Conservation (phyloP, 1,139 yeast genomes). For the Pichiaceae sp. region DNA sequence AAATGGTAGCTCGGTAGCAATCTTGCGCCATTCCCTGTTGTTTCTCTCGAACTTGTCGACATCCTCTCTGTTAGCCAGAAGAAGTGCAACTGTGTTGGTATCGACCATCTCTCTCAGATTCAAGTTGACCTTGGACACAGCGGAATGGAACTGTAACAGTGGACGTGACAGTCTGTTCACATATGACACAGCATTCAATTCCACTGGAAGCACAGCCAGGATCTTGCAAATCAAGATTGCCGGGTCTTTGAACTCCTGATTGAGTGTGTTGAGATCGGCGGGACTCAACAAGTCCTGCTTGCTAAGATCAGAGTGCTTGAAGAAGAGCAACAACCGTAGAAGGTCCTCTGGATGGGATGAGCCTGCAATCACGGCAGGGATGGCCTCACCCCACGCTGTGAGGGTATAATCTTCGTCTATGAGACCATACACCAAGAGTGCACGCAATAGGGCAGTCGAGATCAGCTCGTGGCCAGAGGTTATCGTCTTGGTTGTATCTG, state of each 20-base stretch:
- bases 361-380: constrained; percentile 31
- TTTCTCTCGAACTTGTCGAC: constrained; percentile 28
- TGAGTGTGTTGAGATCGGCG: constrained; percentile 26
- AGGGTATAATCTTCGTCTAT: constrained; percentile 38
- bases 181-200: constrained; percentile 12
- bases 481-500: constrained; percentile 21
- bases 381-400: constrained; percentile 48
- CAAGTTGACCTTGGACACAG: constrained; percentile 44
- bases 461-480: constrained; percentile 44
- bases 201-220: constrained; percentile 18
- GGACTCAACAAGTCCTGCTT: constrained; percentile 15
- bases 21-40: constrained; percentile 47
- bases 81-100: constrained; percentile 41
- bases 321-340: constrained; percentile 39
- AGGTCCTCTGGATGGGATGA: constrained; percentile 26
- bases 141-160: constrained; percentile 49
- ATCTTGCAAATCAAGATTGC: constrained; percentile 20
- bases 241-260: constrained; percentile 10
- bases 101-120: constrained; percentile 51
- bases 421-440: constrained; percentile 48
- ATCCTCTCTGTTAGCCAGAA: constrained; percentile 43
- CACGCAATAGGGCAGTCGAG: constrained; percentile 52
- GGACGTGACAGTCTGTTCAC: constrained; percentile 23
- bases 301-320: constrained; percentile 18
- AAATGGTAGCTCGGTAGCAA: constrained; percentile 59